Conservation (phyloP, 495 filamentous ascomycete species). For the Lophiotrema nucula region DNA sequence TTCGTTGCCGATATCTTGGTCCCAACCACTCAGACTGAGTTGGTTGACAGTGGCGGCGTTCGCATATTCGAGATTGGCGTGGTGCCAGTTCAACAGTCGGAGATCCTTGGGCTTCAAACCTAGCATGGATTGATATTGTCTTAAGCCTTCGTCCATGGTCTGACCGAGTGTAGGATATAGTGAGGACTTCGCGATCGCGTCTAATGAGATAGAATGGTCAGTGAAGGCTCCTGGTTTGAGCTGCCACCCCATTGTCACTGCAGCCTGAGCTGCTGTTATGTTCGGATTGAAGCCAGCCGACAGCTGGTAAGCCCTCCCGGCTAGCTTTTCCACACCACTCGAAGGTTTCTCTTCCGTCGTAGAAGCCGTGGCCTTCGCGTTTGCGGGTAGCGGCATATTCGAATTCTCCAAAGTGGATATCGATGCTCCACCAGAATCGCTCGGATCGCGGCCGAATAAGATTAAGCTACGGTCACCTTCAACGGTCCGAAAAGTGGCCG, state of each 20-base stretch:
- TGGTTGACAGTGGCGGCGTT: constrained; percentile 85
- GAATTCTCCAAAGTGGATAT: constrained; percentile 72
- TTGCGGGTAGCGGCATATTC: constrained; percentile 42
- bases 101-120: constrained; percentile 83
- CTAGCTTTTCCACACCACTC: constrained; percentile 45
- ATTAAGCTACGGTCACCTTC: constrained; percentile 86
- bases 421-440: constrained; percentile 65
- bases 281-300: constrained; percentile 45
- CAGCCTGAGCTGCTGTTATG: constrained; percentile 55
- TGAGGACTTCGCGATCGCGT: constrained; percentile 58
- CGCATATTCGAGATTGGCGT: constrained; percentile 96
- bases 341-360: constrained; percentile 36
- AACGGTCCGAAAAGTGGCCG: constrained; percentile 63
- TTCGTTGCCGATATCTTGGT: constrained; percentile 95
- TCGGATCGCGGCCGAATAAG: constrained; percentile 74
- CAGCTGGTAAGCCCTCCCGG: constrained; percentile 42
- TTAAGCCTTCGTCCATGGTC: constrained; percentile 83
- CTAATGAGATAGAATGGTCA: constrained; percentile 71
- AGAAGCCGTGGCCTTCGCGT: constrained; percentile 32
- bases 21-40: constrained; percentile 89
- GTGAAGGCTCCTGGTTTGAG: constrained; percentile 64
- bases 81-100: constrained; percentile 93
- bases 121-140: constrained; percentile 80
- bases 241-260: constrained; percentile 76
- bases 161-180: constrained; percentile 74